Percentiles rank a stretch among this genome's conserved stretches.
phyloP scores from a whole-genome alignment of 768 basidiomycete species.

The Tephrocybe rancida region DNA sequence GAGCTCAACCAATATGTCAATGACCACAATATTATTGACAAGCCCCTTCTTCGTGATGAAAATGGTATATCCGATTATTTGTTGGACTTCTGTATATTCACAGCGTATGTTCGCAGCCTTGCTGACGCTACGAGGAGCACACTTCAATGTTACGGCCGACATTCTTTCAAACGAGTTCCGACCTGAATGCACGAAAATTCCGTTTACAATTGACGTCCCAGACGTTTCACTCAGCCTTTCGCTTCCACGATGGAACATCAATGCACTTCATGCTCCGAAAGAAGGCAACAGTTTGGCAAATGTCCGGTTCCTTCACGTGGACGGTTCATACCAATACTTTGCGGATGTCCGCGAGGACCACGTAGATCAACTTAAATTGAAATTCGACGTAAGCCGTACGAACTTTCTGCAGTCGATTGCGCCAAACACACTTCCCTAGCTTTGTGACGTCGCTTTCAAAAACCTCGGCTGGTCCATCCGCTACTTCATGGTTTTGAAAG shows the following conservation, averaged over 20 bases:
- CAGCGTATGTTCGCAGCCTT: constrained; percentile 53
- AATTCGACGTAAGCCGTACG: constrained; percentile 52
- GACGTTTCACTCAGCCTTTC: constrained; percentile 61
- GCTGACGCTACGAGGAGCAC: constrained; percentile 63
- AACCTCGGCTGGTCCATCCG: constrained; percentile 87
- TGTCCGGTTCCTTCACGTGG: constrained; percentile 54
- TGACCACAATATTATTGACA: constrained; percentile 96
- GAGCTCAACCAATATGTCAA: constrained; percentile 84
- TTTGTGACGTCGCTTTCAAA: constrained; percentile 60
- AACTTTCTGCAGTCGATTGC: not conserved
- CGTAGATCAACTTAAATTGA: constrained; percentile 76
- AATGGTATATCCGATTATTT: constrained; percentile 59
- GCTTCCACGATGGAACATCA: constrained; percentile 90
- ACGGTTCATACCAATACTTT: constrained; percentile 78
- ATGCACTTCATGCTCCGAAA: constrained; percentile 64
- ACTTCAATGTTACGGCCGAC: constrained; percentile 48
- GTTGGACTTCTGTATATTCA: not conserved
- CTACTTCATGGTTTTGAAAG: constrained; percentile 84
- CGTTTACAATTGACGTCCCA: constrained; percentile 64
- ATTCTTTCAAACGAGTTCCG: constrained; percentile 76
- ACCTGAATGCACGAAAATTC: constrained; percentile 65
- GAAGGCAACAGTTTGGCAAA: constrained; percentile 65
- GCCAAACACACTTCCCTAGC: constrained; percentile 32
- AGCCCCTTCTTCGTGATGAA: constrained; percentile 76
- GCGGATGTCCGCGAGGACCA: constrained; percentile 66